Conservation (phyloP, 164 flowering plant genomes). For the Nymphaea colorata region DNA sequence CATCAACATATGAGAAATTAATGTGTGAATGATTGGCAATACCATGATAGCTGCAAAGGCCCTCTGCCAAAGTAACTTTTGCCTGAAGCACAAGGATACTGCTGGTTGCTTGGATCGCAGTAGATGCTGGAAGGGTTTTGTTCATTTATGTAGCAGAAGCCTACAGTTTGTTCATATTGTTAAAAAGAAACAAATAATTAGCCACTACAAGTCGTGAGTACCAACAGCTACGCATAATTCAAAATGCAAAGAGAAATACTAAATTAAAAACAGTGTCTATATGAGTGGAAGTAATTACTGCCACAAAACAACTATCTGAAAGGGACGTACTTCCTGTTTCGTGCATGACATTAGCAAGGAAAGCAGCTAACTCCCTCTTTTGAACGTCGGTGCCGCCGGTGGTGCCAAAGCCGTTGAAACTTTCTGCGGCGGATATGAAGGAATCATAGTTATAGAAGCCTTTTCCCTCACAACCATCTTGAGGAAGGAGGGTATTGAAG, state of each 20-base stretch:
- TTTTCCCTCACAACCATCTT: constrained; percentile 1
- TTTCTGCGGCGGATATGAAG: constrained; percentile 27
- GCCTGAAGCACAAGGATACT: constrained; percentile 18
- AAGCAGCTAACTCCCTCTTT: constrained; percentile 42
- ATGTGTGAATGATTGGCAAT: neutral
- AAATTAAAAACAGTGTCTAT: too few relatives aligned
- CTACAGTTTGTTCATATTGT: constrained; percentile 3
- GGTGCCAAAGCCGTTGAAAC: constrained; percentile 19
- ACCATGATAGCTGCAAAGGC: constrained; percentile 22
- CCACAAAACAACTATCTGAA: neutral
- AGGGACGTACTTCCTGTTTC: constrained; percentile 29
- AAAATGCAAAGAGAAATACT: neutral
- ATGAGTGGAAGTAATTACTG: too few relatives aligned
- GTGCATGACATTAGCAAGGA: constrained; percentile 39
- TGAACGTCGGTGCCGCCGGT: constrained; percentile 18
- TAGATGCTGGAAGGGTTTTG: constrained; percentile 13
- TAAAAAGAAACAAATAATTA: neutral
- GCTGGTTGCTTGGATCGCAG: constrained; percentile 8
- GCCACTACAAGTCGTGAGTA: neutral
- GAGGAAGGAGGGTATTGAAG: neutral
- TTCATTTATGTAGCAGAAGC: constrained; percentile 29
- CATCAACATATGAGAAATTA: too few relatives aligned
- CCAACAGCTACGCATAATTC: too few relatives aligned
- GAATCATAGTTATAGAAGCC: constrained; percentile 37
- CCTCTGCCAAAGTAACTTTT: constrained; percentile 23